phyloP scores from a whole-genome alignment of 306 rosid genomes.

The Fragaria iinumae region DNA sequence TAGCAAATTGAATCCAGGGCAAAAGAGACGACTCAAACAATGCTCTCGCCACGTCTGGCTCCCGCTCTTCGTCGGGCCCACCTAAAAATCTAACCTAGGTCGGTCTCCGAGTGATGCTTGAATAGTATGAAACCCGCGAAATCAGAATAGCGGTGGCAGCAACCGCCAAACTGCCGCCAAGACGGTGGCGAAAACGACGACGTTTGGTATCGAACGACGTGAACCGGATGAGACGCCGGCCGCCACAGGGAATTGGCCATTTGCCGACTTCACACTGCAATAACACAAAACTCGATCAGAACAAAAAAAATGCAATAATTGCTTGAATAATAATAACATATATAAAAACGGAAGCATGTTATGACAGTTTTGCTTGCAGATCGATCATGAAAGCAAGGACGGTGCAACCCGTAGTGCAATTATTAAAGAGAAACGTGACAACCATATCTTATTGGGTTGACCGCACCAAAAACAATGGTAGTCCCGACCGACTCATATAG shows the following conservation, averaged over 20 bases:
- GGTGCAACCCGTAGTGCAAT: slow-evolving; percentile 1
- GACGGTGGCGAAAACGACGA: slow-evolving; percentile 4
- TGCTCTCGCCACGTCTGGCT: neutral
- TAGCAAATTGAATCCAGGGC: too few species aligned
- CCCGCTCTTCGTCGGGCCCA: slow-evolving; percentile 8
- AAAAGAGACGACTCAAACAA: too few species aligned
- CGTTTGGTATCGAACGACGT: slow-evolving; percentile 12
- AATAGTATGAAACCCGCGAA: neutral
- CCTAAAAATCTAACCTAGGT: neutral
- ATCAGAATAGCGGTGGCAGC: slow-evolving; percentile 11
- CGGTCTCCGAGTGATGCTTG: neutral
- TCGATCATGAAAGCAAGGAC: neutral
- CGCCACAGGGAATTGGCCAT: slow-evolving; percentile 46
- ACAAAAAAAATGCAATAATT: neutral
- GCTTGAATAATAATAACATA: neutral
- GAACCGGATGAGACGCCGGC: slow-evolving; percentile 27
- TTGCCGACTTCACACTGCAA: slow-evolving; percentile 71
- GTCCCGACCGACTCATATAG: neutral
- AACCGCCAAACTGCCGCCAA: slow-evolving; percentile 36
- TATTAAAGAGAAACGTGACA: neutral
- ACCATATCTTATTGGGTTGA: slow-evolving; percentile 4
- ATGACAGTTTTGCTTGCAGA: neutral
- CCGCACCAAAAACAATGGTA: neutral
- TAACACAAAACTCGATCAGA: neutral
- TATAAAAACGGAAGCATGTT: neutral